phyloP scores from a whole-genome alignment of 371 early-diverging fungal genomes.

The Smittium culicis region DNA sequence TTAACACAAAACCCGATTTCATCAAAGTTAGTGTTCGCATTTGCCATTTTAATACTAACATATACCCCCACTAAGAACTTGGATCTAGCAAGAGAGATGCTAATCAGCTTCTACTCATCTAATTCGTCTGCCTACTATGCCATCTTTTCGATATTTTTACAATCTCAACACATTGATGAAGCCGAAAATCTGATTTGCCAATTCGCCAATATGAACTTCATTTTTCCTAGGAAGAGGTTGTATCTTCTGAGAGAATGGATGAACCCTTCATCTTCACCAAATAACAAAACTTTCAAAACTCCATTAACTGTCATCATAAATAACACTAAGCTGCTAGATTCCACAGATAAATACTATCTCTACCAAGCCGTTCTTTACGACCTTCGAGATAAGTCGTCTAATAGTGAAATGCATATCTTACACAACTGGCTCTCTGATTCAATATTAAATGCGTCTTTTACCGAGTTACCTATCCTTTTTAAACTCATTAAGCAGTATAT shows the following conservation, averaged over 20 bases:
- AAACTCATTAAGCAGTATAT: neutral
- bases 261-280: neutral
- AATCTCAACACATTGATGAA: slow-evolving; percentile 68
- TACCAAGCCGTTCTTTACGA: neutral
- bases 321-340: neutral
- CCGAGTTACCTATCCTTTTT: neutral
- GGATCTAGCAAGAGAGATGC: neutral
- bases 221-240: neutral
- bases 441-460: neutral
- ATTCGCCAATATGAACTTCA: slow-evolving; percentile 1
- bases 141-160: slow-evolving; percentile 9
- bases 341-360: neutral
- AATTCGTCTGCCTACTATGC: neutral
- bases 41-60: neutral
- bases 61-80: neutral
- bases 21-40: neutral
- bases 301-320: neutral
- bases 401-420: neutral
- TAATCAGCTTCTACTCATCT: slow-evolving; percentile 5
- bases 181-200: slow-evolving; percentile 36
- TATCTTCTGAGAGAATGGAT: neutral
- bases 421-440: neutral
- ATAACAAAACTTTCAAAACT: neutral
- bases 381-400: neutral
- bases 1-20: no score